A percentile compares a stretch with the other conserved stretches of the same genome.
Evolutionary conservation across 805 yeast species (phyloP).

Genomic region (Wickerhamomyces kurtzmanii): DNA sequence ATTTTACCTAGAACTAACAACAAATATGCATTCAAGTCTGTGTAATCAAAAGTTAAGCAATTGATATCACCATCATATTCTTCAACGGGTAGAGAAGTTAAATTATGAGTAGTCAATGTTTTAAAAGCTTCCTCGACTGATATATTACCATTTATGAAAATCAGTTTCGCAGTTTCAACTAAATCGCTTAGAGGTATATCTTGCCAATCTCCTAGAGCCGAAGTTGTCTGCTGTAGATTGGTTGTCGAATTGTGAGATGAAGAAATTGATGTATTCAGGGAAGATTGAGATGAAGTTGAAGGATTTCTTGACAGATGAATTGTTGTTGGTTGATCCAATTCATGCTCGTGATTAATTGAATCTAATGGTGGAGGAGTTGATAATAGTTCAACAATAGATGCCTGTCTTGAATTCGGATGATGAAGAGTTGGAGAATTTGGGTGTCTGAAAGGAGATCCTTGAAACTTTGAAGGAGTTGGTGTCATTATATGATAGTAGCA

Average conservation of each 20-base stretch:
- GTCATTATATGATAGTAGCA: slow-evolving; percentile 8
- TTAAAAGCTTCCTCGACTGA: slow-evolving; percentile 89
- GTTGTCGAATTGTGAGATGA: slow-evolving; percentile 31
- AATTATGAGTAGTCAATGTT: slow-evolving; percentile 54
- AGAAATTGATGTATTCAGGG: slow-evolving; percentile 61
- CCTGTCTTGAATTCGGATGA: slow-evolving; percentile 33
- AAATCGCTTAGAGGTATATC: slow-evolving; percentile 63
- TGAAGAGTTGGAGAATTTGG: slow-evolving; percentile 25
- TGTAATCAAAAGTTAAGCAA: slow-evolving; percentile 83
- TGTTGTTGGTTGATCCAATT: slow-evolving; percentile 5
- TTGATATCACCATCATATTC: slow-evolving; percentile 44
- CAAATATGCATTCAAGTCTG: slow-evolving; percentile 82
- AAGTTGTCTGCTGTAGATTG: slow-evolving; percentile 62
- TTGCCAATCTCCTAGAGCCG: slow-evolving; percentile 54
- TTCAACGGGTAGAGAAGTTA: slow-evolving; percentile 82
- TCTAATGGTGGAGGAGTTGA: slow-evolving; percentile 68
- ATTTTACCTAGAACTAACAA: slow-evolving; percentile 74
- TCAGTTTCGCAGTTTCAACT: slow-evolving; percentile 69
- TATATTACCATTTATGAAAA: slow-evolving; percentile 52
- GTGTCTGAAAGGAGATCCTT: slow-evolving; percentile 26
- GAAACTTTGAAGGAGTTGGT: slow-evolving; percentile 20
- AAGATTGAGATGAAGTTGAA: slow-evolving; percentile 32
- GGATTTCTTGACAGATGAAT: slow-evolving; percentile 14
- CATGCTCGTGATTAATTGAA: slow-evolving; percentile 1
- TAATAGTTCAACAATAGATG: slow-evolving; percentile 66